phyloP scores from a whole-genome alignment of 371 early-diverging fungal species.

The Rhizomucor miehei region DNA sequence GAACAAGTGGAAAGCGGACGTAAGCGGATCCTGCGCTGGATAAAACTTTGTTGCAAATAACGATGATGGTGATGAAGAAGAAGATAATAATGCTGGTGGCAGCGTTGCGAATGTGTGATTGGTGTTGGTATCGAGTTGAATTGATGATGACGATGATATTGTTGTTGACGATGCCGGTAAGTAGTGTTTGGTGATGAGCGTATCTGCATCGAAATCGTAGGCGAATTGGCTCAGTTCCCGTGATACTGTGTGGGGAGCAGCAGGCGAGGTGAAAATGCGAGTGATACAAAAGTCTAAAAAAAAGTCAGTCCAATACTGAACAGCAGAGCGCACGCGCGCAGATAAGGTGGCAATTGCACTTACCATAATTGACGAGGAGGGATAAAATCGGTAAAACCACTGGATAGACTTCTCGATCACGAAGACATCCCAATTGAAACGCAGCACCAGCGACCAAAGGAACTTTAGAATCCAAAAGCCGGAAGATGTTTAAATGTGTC shows the following conservation, averaged over 20 bases:
- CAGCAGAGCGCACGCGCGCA: not conserved
- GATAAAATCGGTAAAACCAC: constrained; percentile 45
- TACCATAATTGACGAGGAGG: constrained; percentile 45
- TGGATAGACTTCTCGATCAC: constrained; percentile 38
- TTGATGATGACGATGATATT: constrained; percentile 18
- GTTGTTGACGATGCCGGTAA: constrained; percentile 13
- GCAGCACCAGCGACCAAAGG: constrained; percentile 31
- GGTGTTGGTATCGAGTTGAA: constrained; percentile 10
- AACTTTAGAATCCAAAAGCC: constrained; percentile 10
- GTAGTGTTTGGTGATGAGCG: constrained; percentile 34
- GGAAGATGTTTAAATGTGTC: constrained; percentile 4
- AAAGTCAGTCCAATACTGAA: constrained; percentile 7
- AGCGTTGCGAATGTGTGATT: too few relatives aligned
- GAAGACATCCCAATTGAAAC: constrained; percentile 36
- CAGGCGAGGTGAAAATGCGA: constrained; percentile 20
- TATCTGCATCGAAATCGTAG: constrained; percentile 40
- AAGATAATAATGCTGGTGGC: too few relatives aligned
- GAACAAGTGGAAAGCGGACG: constrained; percentile 44
- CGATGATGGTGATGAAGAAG: not conserved
- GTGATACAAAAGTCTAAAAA: constrained; percentile 33
- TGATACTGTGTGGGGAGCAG: constrained; percentile 25
- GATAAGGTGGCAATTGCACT: constrained; percentile 8
- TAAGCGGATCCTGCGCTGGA: constrained; percentile 39
- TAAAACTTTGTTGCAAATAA: constrained; percentile 15
- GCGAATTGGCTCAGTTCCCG: constrained; percentile 39